Evolutionary conservation across 495 filamentous ascomycete species (phyloP).

Genomic region (Aspergillus sclerotiicarbonarius): DNA sequence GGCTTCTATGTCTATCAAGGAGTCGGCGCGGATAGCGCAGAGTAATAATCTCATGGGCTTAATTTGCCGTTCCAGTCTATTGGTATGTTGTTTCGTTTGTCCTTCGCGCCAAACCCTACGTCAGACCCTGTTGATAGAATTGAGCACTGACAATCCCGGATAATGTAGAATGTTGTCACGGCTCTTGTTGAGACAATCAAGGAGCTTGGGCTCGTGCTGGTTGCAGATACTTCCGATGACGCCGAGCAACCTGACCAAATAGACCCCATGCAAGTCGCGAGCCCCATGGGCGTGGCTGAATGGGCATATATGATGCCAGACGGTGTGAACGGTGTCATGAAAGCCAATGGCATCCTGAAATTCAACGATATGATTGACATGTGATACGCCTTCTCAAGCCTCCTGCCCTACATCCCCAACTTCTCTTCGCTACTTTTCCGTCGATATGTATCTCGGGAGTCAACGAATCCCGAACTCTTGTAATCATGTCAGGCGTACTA

Average conservation of each 20-base stretch:
- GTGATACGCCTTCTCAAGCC: slow-evolving; percentile 38
- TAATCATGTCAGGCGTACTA: not conserved
- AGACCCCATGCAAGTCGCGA: slow-evolving; percentile 47
- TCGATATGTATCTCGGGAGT: not conserved
- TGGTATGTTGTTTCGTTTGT: slow-evolving; percentile 53
- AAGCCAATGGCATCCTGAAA: slow-evolving; percentile 77
- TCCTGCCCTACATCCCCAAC: not conserved
- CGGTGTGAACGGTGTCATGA: slow-evolving; percentile 84
- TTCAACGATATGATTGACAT: slow-evolving; percentile 97
- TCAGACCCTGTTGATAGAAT: not conserved
- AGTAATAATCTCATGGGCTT: slow-evolving; percentile 98
- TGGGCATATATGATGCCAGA: slow-evolving; percentile 52
- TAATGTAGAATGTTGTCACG: slow-evolving; percentile 78
- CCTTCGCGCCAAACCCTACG: not conserved
- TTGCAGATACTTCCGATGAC: slow-evolving; percentile 76
- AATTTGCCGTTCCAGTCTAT: slow-evolving; percentile 78
- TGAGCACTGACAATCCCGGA: slow-evolving; percentile 22
- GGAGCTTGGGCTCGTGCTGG: slow-evolving; percentile 85
- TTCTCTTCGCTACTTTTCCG: not conserved
- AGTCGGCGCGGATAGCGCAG: slow-evolving; percentile 88
- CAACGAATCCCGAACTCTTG: not conserved
- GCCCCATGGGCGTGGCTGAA: slow-evolving; percentile 37
- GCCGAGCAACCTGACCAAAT: slow-evolving; percentile 34
- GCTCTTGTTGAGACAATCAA: slow-evolving; percentile 91
- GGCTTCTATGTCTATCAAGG: slow-evolving; percentile 81